Evolutionary conservation across 345 rosid species (phyloP).

Genomic region (Gynandropsis gynandra): DNA sequence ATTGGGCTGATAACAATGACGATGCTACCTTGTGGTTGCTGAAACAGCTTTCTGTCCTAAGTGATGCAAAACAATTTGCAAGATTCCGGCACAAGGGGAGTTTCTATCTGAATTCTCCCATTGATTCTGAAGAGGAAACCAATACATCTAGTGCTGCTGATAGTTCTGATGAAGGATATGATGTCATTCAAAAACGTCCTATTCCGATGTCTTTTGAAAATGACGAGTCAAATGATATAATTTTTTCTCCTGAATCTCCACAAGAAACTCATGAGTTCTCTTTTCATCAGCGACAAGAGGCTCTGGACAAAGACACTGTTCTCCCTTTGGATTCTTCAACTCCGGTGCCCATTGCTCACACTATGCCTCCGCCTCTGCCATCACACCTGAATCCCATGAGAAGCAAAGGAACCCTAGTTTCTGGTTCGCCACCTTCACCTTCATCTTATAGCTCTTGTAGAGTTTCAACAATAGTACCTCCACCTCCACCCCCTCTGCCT

Average conservation of each 20-base stretch:
- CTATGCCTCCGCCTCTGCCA: conserved; percentile 27
- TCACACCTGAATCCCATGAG: conserved; percentile 21
- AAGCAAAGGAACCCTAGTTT: conserved; percentile 20
- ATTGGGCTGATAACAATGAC: conserved; percentile 77
- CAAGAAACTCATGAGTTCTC: conserved; percentile 33
- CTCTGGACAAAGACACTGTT: conserved; percentile 25
- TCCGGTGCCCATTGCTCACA: conserved; percentile 17
- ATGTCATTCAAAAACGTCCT: conserved; percentile 38
- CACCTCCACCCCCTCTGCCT: conserved; percentile 28
- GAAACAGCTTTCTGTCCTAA: conserved; percentile 76
- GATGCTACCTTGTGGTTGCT: conserved; percentile 96
- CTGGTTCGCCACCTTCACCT: conserved; percentile 22
- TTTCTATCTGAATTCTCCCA: conserved; percentile 51
- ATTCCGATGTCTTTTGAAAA: conserved; percentile 34
- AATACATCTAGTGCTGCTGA: conserved; percentile 87
- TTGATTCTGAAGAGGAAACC: conserved; percentile 88
- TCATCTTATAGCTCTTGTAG: too few species aligned
- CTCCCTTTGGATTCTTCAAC: conserved; percentile 24
- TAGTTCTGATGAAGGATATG: conserved; percentile 92
- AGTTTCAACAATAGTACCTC: too few species aligned
- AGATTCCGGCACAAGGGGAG: conserved; percentile 61
- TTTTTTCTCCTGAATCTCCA: conserved; percentile 30
- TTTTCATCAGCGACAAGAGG: conserved; percentile 26
- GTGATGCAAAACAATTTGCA: conserved; percentile 75
- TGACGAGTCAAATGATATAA: conserved; percentile 32